Base-by-base conservation (phyloP, 345 rosid genomes). In the Salix suchowensis region DNA sequence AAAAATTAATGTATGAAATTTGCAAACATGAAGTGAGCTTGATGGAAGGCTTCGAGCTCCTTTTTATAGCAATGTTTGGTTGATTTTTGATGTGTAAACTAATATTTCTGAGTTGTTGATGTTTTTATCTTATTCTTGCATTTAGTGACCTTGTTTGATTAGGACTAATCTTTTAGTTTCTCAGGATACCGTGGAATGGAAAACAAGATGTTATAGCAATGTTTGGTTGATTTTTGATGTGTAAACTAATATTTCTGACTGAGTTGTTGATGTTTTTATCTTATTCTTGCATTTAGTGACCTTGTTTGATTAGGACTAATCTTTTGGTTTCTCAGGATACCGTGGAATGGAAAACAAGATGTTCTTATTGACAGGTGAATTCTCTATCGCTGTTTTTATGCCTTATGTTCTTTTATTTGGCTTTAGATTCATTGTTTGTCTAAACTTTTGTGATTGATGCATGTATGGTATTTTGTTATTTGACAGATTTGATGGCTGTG, bases 131-230 rank as follows among this genome's bases (percentile, higher is more conserved):
- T 5, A 32, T 68, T 44, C 40, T 72, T 37, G 50, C 42, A 39
- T 42, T 68, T 34, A 24, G 16, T 11, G 11, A 42, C 71, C 6
- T 40, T 40, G 10, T 36, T 58, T 61, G 30, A 67, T 68, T 46
- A 54, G 39, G 34, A 12, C 42, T 60, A 75, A 67, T 5, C 24
- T 15, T 60, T 76, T n/a, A 52, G 62, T 15, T 68, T 68, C 37
- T 32, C 34, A 93, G 97, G 91, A 94, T 94, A 23, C 96, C 97
- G 55, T 92, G 98, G 98, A 92, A 94, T 60, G 98, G 98, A 79
- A 92, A 92, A 70, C 87, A 91, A 62, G 97, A 91, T 85, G 84
- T 91, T 30, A 58, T n/a, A 23, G 2, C 62, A n/a, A 58, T 58
- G 15, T 5, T 58, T n/a, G 28, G 13, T 58, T 58, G 62, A 58